A percentile compares a stretch with the other conserved stretches of the same genome.
Conservation (phyloP, 2,329 filamentous ascomycete genomes). For the Didymella pinodella region DNA sequence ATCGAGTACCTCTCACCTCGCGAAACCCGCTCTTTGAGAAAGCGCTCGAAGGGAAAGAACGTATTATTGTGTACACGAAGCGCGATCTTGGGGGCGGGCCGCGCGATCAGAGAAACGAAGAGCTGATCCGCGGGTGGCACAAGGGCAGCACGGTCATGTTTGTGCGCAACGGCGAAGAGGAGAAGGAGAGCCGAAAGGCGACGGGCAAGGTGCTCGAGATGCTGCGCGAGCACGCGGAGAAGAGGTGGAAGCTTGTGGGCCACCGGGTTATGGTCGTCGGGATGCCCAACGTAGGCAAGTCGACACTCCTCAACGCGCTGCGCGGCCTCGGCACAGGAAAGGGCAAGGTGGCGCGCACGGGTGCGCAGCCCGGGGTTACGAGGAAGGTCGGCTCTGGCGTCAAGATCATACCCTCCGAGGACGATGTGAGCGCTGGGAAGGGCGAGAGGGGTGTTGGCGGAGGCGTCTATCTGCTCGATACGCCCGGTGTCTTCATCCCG, state of each 20-base stretch:
- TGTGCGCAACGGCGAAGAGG: conserved; percentile 51
- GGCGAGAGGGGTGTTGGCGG: conserved; percentile 47
- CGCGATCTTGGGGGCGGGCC: conserved; percentile 61
- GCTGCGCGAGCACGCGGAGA: conserved; percentile 61
- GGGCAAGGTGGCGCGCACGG: conserved; percentile 80
- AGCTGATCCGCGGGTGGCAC: conserved; percentile 64
- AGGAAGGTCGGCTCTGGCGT: conserved; percentile 84
- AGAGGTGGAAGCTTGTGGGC: conserved; percentile 73
- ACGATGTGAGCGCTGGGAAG: conserved; percentile 46
- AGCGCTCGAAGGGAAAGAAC: conserved; percentile 73
- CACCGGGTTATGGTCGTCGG: conserved; percentile 87
- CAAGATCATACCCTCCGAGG: conserved; percentile 71
- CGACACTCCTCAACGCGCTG: conserved; percentile 87
- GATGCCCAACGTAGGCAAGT: conserved; percentile 98
- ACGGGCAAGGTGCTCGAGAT: conserved; percentile 56
- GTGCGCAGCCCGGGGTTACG: conserved; percentile 88
- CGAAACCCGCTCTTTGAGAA: conserved; percentile 90
- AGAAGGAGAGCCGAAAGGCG: conserved; percentile 31
- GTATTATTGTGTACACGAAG: conserved; percentile 92
- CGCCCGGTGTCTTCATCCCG: conserved; percentile 93
- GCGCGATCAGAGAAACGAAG: conserved; percentile 53
- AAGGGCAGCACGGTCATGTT: conserved; percentile 62
- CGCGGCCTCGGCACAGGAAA: conserved; percentile 71
- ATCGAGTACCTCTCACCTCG: conserved; percentile 86
- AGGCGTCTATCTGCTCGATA: conserved; percentile 87